A percentile compares a stretch with the other conserved stretches of the same genome.
phyloP scores from a whole-genome alignment of 306 rosid genomes.

The Carpinus fangiana region DNA sequence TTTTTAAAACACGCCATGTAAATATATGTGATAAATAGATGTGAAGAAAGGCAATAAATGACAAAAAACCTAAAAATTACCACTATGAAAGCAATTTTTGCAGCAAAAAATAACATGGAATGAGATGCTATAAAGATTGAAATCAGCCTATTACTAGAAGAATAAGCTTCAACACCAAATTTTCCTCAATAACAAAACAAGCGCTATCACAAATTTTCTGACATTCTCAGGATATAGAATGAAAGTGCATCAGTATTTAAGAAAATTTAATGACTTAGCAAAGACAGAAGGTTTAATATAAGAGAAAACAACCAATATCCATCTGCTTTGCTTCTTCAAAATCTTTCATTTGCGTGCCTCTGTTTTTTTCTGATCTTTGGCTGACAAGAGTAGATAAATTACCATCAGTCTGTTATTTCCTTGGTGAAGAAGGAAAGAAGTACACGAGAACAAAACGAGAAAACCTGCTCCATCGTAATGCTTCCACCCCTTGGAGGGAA shows the following conservation, averaged over 20 bases:
- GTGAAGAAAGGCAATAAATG: no score
- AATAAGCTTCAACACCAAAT: conserved; percentile 2
- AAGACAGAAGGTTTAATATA: neutral
- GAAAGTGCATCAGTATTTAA: neutral
- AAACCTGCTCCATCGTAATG: neutral
- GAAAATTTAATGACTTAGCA: neutral
- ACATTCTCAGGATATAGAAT: neutral
- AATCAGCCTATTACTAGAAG: neutral
- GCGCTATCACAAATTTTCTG: neutral
- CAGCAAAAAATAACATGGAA: neutral
- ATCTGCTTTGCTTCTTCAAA: neutral
- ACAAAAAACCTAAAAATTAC: no score
- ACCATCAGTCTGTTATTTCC: neutral
- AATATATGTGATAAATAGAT: no score
- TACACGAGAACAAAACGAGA: neutral
- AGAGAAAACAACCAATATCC: neutral
- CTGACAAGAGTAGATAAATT: conserved; percentile 28
- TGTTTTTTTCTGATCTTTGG: conserved; percentile 53
- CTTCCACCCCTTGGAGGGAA: neutral
- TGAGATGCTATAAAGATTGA: neutral
- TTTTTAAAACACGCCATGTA: no score
- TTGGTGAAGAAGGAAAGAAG: neutral
- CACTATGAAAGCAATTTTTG: neutral
- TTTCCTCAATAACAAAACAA: neutral
- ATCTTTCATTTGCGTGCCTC: conserved; percentile 52